phyloP scores from a whole-genome alignment of 441 rosid species.

The Jatropha podagrica region DNA sequence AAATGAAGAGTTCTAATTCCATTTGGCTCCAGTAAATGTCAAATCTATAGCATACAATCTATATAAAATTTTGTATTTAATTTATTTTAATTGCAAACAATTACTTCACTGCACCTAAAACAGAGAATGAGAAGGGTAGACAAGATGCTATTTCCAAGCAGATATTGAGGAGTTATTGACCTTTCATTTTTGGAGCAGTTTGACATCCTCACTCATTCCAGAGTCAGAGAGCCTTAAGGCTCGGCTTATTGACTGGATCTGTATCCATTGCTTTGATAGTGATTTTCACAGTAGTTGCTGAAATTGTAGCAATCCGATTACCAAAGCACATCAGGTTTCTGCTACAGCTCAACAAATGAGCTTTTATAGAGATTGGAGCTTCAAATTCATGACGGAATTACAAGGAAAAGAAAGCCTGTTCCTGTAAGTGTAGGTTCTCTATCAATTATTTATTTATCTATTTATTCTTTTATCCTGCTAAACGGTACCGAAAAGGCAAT shows the following conservation, averaged over 20 bases:
- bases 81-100: conserved; percentile 41
- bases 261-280: conserved; percentile 73
- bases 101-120: conserved; percentile 53
- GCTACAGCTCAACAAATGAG: not conserved
- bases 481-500: conserved; percentile 14
- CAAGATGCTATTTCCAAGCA: conserved; percentile 58
- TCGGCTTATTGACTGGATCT: conserved; percentile 51
- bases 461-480: conserved; percentile 47
- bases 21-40: not conserved
- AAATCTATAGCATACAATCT: not conserved
- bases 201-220: conserved; percentile 63
- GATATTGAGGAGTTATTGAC: conserved; percentile 58
- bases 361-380: not conserved
- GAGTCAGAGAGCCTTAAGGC: conserved; percentile 72
- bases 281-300: conserved; percentile 17
- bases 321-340: not conserved
- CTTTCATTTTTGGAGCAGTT: conserved; percentile 81
- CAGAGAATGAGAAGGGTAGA: conserved; percentile 40
- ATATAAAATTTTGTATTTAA: not conserved
- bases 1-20: not conserved
- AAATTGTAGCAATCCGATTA: not conserved
- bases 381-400: not conserved
- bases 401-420: not conserved
- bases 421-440: conserved; percentile 13
- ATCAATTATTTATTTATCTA: not conserved